Percentiles rank a stretch among this genome's conserved stretches.
phyloP scores from a whole-genome alignment of 352 stramenopile species.

The Phytophthora pinifolia region DNA sequence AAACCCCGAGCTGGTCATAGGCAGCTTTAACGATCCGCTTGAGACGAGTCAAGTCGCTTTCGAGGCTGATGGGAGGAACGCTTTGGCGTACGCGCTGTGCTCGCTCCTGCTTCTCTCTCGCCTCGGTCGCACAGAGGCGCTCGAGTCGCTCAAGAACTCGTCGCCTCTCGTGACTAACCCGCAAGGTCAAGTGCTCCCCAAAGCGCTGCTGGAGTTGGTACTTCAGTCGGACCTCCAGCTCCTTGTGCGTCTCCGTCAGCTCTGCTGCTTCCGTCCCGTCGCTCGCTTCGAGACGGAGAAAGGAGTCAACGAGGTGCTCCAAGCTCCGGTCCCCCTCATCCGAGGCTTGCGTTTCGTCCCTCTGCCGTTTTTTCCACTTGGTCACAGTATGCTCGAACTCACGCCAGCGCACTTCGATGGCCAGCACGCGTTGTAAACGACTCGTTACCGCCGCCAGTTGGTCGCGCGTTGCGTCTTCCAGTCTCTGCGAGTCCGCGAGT shows the following conservation, averaged over 20 bases:
- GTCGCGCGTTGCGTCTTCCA: constrained; percentile 31
- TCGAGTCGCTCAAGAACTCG: constrained; percentile 53
- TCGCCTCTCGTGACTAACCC: constrained; percentile 56
- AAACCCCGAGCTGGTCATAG: constrained; percentile 52
- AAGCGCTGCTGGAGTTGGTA: constrained; percentile 58
- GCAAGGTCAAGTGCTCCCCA: constrained; percentile 51
- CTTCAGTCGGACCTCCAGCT: constrained; percentile 36
- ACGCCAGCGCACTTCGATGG: constrained; percentile 6
- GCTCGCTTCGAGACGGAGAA: constrained; percentile 15
- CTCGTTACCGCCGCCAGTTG: constrained; percentile 28
- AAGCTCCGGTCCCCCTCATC: constrained; percentile 4
- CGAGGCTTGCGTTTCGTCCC: not conserved
- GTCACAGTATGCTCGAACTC: constrained; percentile 24
- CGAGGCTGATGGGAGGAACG: constrained; percentile 3
- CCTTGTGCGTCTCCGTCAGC: constrained; percentile 18
- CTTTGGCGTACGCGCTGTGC: constrained; percentile 7
- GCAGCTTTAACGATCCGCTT: constrained; percentile 34
- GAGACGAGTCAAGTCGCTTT: constrained; percentile 28
- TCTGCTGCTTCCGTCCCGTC: too few species aligned
- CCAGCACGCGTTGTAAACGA: constrained; percentile 17
- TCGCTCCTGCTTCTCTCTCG: constrained; percentile 17
- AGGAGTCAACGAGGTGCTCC: constrained; percentile 23
- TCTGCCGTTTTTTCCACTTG: constrained; percentile 17
- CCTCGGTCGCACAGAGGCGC: constrained; percentile 37
- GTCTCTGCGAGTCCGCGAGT: constrained; percentile 36